Conservation (phyloP, 345 rosid species). For the Heritiera fomes region DNA sequence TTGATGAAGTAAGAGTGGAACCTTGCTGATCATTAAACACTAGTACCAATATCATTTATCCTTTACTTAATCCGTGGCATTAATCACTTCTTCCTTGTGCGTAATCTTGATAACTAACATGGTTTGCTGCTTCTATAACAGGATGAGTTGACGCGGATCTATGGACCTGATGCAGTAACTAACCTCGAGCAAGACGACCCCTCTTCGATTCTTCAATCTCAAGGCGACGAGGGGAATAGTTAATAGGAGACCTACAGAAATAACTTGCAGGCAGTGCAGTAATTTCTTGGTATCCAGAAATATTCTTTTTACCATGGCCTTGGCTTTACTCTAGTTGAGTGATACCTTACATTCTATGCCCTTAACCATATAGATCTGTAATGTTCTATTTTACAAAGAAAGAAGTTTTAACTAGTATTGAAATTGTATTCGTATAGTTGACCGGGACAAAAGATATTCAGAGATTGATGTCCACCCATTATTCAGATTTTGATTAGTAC, state of each 20-base stretch:
- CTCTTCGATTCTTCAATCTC: slow-evolving; percentile 30
- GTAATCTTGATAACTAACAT: neutral
- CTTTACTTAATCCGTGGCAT: neutral
- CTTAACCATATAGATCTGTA: slow-evolving; percentile 8
- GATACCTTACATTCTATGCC: neutral
- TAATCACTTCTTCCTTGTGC: neutral
- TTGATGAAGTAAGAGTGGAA: neutral
- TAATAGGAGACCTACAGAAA: slow-evolving; percentile 14
- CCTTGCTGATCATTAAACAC: neutral
- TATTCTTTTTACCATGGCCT: slow-evolving; percentile 14
- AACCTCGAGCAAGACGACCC: slow-evolving; percentile 54
- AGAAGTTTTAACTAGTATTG: neutral
- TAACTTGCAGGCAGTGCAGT: slow-evolving; percentile 9
- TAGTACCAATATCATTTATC: neutral
- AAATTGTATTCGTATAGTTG: neutral
- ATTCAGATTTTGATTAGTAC: neutral
- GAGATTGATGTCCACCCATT: neutral
- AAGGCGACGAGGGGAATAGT: slow-evolving; percentile 41
- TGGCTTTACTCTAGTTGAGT: neutral
- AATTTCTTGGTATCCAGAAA: neutral
- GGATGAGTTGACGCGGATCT: slow-evolving; percentile 71
- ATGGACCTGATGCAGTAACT: slow-evolving; percentile 77
- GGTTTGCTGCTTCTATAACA: slow-evolving; percentile 31
- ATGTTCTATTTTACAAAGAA: neutral
- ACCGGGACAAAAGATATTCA: neutral